Evolutionary conservation across 2,329 filamentous ascomycete species (phyloP).

Genomic region (Aspergillus sergii): DNA sequence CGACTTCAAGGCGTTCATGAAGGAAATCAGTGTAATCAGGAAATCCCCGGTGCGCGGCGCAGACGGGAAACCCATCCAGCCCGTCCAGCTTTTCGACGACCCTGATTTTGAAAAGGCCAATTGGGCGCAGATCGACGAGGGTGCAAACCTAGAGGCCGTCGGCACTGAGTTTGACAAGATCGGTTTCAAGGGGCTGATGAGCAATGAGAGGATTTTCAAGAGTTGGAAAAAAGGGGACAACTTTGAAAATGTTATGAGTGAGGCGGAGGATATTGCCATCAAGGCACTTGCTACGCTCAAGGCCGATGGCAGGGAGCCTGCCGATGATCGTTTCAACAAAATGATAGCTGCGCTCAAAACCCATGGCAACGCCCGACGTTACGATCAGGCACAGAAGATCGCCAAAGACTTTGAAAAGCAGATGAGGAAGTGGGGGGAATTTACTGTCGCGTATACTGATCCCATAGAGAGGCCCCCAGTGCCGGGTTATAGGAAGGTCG

Average conservation of each 20-base stretch:
- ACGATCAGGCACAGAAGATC: background rate
- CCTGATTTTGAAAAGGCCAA: background rate
- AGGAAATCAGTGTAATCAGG: background rate
- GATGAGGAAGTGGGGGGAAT: background rate
- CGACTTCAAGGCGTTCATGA: background rate
- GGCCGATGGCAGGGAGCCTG: background rate
- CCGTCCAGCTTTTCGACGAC: background rate
- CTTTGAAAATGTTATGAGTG: background rate
- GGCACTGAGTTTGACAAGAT: background rate
- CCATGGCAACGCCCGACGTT: background rate
- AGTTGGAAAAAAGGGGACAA: background rate
- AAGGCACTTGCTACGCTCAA: background rate
- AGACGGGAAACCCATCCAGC: no score
- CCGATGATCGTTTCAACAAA: background rate
- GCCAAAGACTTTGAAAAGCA: background rate
- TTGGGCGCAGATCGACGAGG: background rate
- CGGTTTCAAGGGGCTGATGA: background rate
- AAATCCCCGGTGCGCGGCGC: accelerated
- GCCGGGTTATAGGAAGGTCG: background rate
- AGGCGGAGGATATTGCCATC: background rate
- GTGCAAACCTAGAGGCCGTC: accelerated
- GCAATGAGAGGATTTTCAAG: background rate
- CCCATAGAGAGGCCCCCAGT: background rate
- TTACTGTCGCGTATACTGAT: background rate
- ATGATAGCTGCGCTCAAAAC: background rate